phyloP scores from a whole-genome alignment of 768 basidiomycete species.

The Psilocybe tampanensis region DNA sequence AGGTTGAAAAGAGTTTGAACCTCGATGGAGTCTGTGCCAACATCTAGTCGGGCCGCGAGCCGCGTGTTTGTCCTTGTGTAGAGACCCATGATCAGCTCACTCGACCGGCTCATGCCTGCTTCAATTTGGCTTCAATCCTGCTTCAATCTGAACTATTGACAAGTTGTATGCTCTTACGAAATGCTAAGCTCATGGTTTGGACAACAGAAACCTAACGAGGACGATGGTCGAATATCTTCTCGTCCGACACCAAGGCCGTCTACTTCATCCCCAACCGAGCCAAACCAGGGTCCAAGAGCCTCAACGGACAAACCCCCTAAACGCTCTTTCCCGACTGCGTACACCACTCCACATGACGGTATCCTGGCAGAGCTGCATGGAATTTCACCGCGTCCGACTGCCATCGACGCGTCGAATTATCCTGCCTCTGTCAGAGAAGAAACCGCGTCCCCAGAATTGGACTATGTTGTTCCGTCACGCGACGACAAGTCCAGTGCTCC shows the following conservation, averaged over 20 bases:
- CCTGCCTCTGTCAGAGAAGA: slow-evolving; percentile 14
- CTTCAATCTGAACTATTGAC: not conserved
- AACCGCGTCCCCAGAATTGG: slow-evolving; percentile 11
- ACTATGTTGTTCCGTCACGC: not conserved
- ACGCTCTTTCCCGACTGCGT: slow-evolving; percentile 21
- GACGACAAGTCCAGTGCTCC: slow-evolving; percentile 8
- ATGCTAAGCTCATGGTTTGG: slow-evolving; percentile 29
- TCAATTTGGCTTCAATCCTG: not conserved
- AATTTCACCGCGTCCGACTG: slow-evolving; percentile 16
- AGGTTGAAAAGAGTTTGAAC: too few relatives aligned
- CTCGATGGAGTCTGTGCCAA: too few relatives aligned
- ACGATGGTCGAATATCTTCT: slow-evolving; percentile 13
- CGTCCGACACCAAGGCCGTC: slow-evolving; percentile 22
- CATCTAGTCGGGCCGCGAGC: too few relatives aligned
- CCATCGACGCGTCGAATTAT: slow-evolving; percentile 14
- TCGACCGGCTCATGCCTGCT: not conserved
- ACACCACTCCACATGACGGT: slow-evolving; percentile 63
- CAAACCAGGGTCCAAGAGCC: slow-evolving; percentile 10
- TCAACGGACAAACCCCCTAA: slow-evolving; percentile 22
- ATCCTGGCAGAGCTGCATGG: slow-evolving; percentile 56
- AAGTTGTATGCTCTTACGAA: not conserved
- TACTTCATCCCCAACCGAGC: slow-evolving; percentile 18
- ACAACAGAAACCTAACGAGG: slow-evolving; percentile 15
- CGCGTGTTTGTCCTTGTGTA: too few relatives aligned
- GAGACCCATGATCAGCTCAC: not conserved